These are phyloP conservation scores for Xylaria sp. DNA, from an alignment of 2,329 filamentous ascomycete species.

Conservation along the genomic window DNA sequence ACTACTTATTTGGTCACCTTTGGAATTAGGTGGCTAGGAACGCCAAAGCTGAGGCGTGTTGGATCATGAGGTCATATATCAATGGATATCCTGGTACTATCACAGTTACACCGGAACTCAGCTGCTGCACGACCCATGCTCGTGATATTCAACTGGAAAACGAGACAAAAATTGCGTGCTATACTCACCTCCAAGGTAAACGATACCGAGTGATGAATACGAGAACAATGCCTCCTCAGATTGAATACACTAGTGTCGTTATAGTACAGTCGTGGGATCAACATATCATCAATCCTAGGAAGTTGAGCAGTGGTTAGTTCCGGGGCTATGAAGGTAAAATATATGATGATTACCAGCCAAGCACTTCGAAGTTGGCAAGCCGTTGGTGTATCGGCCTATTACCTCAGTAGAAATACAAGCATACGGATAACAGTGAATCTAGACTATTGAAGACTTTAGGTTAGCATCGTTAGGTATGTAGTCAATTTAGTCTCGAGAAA, in stretches of 20 bases:
- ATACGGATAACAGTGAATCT: background rate
- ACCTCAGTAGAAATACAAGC: background rate
- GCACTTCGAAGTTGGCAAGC: background rate
- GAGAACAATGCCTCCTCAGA: background rate
- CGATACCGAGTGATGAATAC: constrained; percentile 4
- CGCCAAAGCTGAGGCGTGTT: background rate
- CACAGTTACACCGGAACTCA: background rate
- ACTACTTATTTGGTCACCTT: too few species aligned
- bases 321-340: background rate
- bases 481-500: background rate
- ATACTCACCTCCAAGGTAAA: background rate
- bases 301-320: background rate
- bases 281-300: background rate
- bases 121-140: background rate
- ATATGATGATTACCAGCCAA: background rate
- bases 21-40: too few species aligned
- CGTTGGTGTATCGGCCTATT: too few species aligned
- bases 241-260: background rate
- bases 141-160: background rate
- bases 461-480: too few species aligned
- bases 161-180: background rate
- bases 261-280: background rate
- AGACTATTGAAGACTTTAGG: background rate
- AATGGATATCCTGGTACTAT: background rate
- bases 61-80: background rate